Percentiles rank a stretch among this genome's conserved stretches.
These are phyloP conservation scores for Turnera subulata DNA, from an alignment of 345 rosid species.

Conservation along the genomic window DNA sequence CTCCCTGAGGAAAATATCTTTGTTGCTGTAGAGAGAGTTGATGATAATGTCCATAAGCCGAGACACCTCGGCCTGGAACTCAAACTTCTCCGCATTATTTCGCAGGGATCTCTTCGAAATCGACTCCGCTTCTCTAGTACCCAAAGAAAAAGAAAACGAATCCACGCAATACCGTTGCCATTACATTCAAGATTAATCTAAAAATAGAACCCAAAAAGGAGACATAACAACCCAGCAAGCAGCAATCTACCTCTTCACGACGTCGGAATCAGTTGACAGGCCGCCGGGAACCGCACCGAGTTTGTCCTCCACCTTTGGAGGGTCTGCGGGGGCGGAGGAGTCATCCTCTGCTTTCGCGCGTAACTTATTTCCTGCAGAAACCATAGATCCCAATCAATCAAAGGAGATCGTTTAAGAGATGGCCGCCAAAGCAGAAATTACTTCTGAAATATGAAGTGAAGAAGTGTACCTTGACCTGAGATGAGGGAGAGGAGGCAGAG, in stretches of 20 bases:
- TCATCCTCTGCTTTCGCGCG: constrained; percentile 79
- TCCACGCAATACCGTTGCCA: too few species aligned
- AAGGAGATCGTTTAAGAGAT: neutral
- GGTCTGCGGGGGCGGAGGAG: constrained; percentile 53
- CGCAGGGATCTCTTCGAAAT: constrained; percentile 88
- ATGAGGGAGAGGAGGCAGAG: constrained; percentile 58
- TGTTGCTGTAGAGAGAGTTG: constrained; percentile 97
- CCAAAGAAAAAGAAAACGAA: neutral
- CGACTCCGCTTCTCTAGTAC: constrained; percentile 84
- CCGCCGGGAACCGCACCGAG: constrained; percentile 90
- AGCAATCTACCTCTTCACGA: constrained; percentile 60
- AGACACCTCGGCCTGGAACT: constrained; percentile 99
- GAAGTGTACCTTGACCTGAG: constrained; percentile 72
- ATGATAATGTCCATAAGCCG: constrained; percentile 96
- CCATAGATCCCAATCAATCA: constrained; percentile 23
- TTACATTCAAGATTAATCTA: too few species aligned
- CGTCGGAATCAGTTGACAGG: constrained; percentile 92
- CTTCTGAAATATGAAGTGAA: neutral
- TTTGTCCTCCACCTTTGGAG: constrained; percentile 92
- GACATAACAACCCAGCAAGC: neutral
- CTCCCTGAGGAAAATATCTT: constrained; percentile 96
- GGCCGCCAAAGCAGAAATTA: neutral
- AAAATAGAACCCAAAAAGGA: neutral
- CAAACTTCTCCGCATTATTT: constrained; percentile 77
- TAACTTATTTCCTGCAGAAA: constrained; percentile 54